phyloP scores from a whole-genome alignment of 208 protist genomes.

The Acanthamoeba castellanii region DNA sequence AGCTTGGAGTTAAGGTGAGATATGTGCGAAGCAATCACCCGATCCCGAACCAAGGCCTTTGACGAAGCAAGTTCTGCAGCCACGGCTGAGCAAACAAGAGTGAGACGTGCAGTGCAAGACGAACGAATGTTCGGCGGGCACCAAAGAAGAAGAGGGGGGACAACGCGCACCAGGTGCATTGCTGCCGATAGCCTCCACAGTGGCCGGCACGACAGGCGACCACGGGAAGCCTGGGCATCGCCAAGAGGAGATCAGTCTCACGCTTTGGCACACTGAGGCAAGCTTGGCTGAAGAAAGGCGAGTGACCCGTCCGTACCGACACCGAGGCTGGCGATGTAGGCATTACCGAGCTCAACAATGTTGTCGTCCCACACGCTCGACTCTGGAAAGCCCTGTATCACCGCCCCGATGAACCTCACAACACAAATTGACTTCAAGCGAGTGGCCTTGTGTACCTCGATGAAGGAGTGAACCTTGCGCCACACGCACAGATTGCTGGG shows the following conservation, averaged over 20 bases:
- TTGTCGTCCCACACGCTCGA: neutral
- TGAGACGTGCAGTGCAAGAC: neutral
- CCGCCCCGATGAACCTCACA: too few relatives aligned
- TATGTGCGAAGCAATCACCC: neutral
- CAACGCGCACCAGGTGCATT: too few relatives aligned
- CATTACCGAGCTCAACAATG: neutral
- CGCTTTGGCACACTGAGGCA: neutral
- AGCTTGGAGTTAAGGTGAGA: neutral
- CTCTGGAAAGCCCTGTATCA: neutral
- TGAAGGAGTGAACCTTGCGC: neutral
- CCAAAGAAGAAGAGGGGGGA: too few relatives aligned
- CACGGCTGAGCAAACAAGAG: neutral
- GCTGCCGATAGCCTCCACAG: too few relatives aligned
- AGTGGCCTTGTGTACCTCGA: neutral
- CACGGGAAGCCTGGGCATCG: too few relatives aligned
- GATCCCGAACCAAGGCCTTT: neutral
- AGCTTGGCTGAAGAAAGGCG: neutral
- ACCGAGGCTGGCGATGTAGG: neutral
- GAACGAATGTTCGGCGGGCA: too few relatives aligned
- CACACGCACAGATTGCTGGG: slow-evolving; percentile 31
- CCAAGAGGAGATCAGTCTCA: too few relatives aligned
- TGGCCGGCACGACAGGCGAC: too few relatives aligned
- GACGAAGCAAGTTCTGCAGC: neutral
- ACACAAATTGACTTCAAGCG: neutral
- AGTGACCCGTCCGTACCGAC: neutral